Base-by-base conservation (phyloP, 495 filamentous ascomycete genomes). In the Lasiosphaeria miniovina region DNA sequence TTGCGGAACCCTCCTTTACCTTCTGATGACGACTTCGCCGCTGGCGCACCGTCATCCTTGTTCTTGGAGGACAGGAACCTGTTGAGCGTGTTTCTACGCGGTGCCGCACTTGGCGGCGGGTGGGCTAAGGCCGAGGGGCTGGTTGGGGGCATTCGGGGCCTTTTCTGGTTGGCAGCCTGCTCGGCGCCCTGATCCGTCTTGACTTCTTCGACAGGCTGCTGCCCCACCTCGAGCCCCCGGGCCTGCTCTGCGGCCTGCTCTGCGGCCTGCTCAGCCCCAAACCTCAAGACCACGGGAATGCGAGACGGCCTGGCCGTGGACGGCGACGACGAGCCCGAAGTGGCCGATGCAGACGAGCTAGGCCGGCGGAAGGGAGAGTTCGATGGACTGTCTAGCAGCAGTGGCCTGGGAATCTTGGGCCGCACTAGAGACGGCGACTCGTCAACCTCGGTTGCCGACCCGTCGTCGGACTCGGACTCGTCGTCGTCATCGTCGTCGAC, bases 91-190 rank as follows among this genome's bases (percentile, higher is more conserved):
- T 62, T 59, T 57, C 61, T 72, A 5, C 66, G 69, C 7, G 60
- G 55, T 2, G 61, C 38, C 41, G 61, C 34, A 8, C 62, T 57
- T 62, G 60, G 59, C 15, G 53, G 69, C 55, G 62, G 61, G 52
- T 62, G 55, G 64, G 32, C 35, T 24, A 50, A 35, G 10, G 63
- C 51, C 38, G 65, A 55, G 31, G 65, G 50, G 4, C 53, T 48
- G 6, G 70, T 61, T 6, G 70, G 61, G 12, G 74, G 71, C n/a
- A 66, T 68, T 36, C 74, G 71, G 10, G 68, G 54, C 10, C 73
- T 69, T 59, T 81, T 82, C 56, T 81, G 77, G 53, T 79, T 81
- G 32, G 78, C 75, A 4, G 70, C 49, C 52, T 69, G 67, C 35
- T 71, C 74, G 11, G 55, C 40, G 4, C 45, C 50, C n/a, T 56